Evolutionary conservation across 2,329 filamentous ascomycete genomes (phyloP).

Genomic region (Rhynchosporium agropyri): DNA sequence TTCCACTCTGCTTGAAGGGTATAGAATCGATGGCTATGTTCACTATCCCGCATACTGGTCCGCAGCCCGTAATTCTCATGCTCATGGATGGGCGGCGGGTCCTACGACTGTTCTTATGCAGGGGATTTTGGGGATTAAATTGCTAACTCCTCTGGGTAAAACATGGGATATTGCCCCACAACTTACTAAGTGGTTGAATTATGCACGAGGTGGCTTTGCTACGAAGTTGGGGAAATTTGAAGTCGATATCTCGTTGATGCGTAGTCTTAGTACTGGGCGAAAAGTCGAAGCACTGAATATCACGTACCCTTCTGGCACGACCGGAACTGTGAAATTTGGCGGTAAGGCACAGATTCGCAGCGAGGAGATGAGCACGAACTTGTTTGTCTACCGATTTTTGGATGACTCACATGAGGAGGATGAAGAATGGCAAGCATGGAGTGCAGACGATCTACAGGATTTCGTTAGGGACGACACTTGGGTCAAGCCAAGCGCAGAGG

Average conservation of each 20-base stretch:
- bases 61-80: conserved; percentile 47
- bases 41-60: conserved; percentile 42
- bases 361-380: conserved; percentile 23
- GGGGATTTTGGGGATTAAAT: conserved; percentile 47
- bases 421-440: conserved; percentile 26
- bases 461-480: conserved; percentile 32
- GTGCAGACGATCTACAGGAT: conserved; percentile 17
- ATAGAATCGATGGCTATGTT: conserved; percentile 44
- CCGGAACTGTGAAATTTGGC: conserved; percentile 37
- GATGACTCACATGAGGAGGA: conserved; percentile 19
- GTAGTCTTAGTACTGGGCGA: conserved; percentile 24
- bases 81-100: conserved; percentile 53
- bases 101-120: conserved; percentile 51
- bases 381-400: conserved; percentile 27
- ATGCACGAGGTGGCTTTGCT: conserved; percentile 45
- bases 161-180: conserved; percentile 47
- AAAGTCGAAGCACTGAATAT: conserved; percentile 36
- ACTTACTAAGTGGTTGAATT: conserved; percentile 44
- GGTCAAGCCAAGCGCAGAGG: conserved; percentile 30
- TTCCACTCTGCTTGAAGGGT: conserved; percentile 44
- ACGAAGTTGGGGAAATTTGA: conserved; percentile 44
- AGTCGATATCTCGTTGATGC: conserved; percentile 35
- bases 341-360: conserved; percentile 28
- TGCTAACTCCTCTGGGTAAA: conserved; percentile 44
- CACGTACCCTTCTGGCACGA: conserved; percentile 36